phyloP scores from a whole-genome alignment of 129 eudicot species.

The Helichrysum umbraculigerum region DNA sequence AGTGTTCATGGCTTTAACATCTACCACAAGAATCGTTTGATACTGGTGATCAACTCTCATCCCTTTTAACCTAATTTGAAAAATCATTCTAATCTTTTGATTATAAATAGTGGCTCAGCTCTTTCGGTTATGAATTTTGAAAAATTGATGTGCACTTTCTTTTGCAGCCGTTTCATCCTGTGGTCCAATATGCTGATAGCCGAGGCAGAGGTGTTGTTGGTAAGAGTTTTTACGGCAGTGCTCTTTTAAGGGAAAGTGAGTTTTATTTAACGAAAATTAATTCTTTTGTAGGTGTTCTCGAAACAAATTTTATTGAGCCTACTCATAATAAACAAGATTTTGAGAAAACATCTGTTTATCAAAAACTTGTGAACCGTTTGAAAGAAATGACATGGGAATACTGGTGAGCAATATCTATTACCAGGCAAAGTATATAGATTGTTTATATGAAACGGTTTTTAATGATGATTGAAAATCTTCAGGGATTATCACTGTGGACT shows the following conservation, averaged over 20 bases:
- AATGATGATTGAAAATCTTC: constrained; percentile 34
- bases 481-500: constrained; percentile 97
- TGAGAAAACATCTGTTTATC: constrained; percentile 80
- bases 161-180: constrained; percentile 68
- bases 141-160: neutral
- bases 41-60: constrained; percentile 58
- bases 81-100: neutral
- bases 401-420: constrained; percentile 47
- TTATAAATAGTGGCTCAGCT: neutral
- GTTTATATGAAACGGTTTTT: constrained; percentile 8
- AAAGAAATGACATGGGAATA: constrained; percentile 91
- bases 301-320: constrained; percentile 86
- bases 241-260: neutral
- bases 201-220: constrained; percentile 97
- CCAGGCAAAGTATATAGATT: neutral
- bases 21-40: constrained; percentile 93
- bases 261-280: neutral
- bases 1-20: constrained; percentile 81
- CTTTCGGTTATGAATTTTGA: neutral
- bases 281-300: constrained; percentile 62
- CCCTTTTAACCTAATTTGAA: constrained; percentile 8
- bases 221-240: constrained; percentile 28
- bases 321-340: constrained; percentile 92
- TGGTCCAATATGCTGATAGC: constrained; percentile 49
- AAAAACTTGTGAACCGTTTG: constrained; percentile 77